Evolutionary conservation across 345 rosid species (phyloP), one percentile per base, ranked within the genome.

Genomic region (Citrus glauca): DNA sequence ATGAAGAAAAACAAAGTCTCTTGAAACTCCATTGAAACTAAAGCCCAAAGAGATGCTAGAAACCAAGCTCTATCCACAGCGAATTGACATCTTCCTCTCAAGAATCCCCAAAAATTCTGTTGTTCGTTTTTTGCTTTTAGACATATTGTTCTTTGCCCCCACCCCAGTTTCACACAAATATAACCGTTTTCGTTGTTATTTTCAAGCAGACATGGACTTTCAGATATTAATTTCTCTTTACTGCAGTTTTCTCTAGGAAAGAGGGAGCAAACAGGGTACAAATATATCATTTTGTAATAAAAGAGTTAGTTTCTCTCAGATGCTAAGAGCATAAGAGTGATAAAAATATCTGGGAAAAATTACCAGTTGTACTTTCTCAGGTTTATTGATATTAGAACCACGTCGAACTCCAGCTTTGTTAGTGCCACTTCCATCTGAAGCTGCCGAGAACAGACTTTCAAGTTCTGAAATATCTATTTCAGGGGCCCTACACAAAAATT

Each of bases 391-490:
- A 83, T 78, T 87, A 73, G 99, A 84, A 79, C 95, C 91, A 73
- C 94, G 95, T 73, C 97, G 94, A 77, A 84, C 91, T 81, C 93
- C 92, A 85, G 78, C 77, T 87, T 87, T 95, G 74, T 88, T 90
- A 48, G 88, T 73, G 42, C 83, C 85, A 81, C 75, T 82, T 63
- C 88, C 85, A 84, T 93, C 96, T 73, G 86, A 82, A 73, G 85
- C 94, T 27, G 98, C 93, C 69, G 98, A 92, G 88, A 95, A 95
- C 78, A 93, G 90, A 82, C 92, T 95, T 86, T 92, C 98, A 69
- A 95, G 98, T 84, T 95, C 99, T 57, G 92, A 87, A 84, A 95
- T 93, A 86, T 95, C 99, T 81, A 95, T 95, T 88, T 95, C 98
- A 81, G 99, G 99, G 83, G 99, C 90, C 92, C 99, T 95, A 75